Evolutionary conservation across 2,329 filamentous ascomycete species (phyloP).

Genomic region (Tolypocladium inflatum): DNA sequence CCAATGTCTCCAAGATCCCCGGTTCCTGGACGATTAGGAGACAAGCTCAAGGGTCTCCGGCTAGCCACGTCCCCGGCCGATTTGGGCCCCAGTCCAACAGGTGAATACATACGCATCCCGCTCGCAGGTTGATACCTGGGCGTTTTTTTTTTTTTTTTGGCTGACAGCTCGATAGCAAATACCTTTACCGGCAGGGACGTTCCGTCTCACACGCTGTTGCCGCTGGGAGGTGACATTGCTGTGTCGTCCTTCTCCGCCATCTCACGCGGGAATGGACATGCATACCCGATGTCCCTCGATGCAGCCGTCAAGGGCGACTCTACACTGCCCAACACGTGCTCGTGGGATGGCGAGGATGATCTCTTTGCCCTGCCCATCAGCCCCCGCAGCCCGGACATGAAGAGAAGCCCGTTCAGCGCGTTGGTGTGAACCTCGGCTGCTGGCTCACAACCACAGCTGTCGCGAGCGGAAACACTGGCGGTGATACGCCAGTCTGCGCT

Average conservation of each 20-base stretch:
- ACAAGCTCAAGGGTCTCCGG: slow-evolving; percentile 72
- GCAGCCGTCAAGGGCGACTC: slow-evolving; percentile 17
- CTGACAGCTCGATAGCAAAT: slow-evolving; percentile 16
- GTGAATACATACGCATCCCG: slow-evolving; percentile 21
- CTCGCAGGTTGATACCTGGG: background rate
- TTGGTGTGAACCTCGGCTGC: background rate
- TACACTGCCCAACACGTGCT: slow-evolving; percentile 8
- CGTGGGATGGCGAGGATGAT: slow-evolving; percentile 52
- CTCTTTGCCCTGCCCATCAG: slow-evolving; percentile 83
- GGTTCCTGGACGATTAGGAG: slow-evolving; percentile 59
- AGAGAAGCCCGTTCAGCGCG: slow-evolving; percentile 68
- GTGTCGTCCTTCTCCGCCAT: slow-evolving; percentile 25
- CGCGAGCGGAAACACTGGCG: background rate
- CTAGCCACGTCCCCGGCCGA: slow-evolving; percentile 64
- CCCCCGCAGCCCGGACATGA: slow-evolving; percentile 77
- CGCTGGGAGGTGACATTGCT: slow-evolving; percentile 21
- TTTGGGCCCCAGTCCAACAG: slow-evolving; percentile 40
- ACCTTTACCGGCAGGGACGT: slow-evolving; percentile 22
- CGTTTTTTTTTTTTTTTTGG: slow-evolving; percentile 21
- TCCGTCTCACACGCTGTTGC: slow-evolving; percentile 22
- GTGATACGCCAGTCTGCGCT: background rate
- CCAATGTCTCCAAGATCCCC: slow-evolving; percentile 51
- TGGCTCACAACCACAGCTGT: background rate
- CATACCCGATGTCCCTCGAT: slow-evolving; percentile 22
- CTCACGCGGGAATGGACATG: slow-evolving; percentile 8